Percentiles rank a stretch among this genome's conserved stretches.
Conservation (phyloP, 2,329 filamentous ascomycete species). For the Claviceps cyperi region DNA sequence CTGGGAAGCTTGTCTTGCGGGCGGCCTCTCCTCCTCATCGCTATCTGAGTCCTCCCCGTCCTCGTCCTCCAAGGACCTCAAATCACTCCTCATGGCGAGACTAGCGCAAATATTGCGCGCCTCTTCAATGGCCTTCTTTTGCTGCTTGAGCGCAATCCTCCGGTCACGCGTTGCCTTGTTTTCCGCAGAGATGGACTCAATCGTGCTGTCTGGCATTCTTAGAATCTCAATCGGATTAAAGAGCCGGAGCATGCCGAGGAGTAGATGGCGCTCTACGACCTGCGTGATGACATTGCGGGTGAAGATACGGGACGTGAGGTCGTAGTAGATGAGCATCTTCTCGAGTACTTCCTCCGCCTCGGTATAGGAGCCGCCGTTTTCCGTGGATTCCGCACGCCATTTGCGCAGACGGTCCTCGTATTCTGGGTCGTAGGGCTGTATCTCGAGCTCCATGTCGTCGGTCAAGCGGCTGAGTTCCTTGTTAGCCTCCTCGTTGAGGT, state of each 20-base stretch:
- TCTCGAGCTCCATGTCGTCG: conserved; percentile 37
- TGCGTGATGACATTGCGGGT: conserved; percentile 39
- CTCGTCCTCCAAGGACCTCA: conserved; percentile 26
- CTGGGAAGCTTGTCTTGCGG: not conserved
- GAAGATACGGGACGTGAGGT: conserved; percentile 36
- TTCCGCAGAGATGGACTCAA: conserved; percentile 37
- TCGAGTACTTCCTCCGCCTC: conserved; percentile 39
- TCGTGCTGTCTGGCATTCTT: conserved; percentile 27
- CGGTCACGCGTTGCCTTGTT: conserved; percentile 37
- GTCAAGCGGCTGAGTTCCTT: conserved; percentile 30
- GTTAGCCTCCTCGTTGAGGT: conserved; percentile 31
- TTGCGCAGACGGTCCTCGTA: conserved; percentile 34
- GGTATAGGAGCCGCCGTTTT: conserved; percentile 31
- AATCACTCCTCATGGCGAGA: conserved; percentile 37
- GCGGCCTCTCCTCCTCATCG: conserved; percentile 17
- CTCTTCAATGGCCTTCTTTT: conserved; percentile 36
- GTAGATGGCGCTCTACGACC: conserved; percentile 35
- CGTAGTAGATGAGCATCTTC: conserved; percentile 43
- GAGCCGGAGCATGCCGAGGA: conserved; percentile 35
- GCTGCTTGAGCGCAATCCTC: conserved; percentile 30
- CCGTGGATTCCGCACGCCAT: conserved; percentile 29
- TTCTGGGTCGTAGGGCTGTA: conserved; percentile 38
- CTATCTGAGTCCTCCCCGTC: conserved; percentile 16
- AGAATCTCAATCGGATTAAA: conserved; percentile 39
- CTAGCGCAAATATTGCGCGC: conserved; percentile 33